phyloP scores from a whole-genome alignment of 257 asterid species.

The Vinca minor region DNA sequence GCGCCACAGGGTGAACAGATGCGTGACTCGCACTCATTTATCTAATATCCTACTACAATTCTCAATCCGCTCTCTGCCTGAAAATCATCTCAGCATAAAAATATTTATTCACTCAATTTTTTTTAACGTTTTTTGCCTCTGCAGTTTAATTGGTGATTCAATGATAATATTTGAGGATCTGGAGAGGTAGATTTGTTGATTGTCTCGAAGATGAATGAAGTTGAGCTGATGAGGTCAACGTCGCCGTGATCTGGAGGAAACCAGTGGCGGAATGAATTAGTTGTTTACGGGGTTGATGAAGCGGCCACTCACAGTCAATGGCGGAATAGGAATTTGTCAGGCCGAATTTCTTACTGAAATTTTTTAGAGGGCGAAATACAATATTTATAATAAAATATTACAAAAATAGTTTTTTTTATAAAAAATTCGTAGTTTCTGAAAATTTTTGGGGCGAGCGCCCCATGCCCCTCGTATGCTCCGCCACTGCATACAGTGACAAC shows the following conservation, averaged over 20 bases:
- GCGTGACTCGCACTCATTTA: conserved; percentile 79
- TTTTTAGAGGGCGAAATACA: no score
- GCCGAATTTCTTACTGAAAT: no score
- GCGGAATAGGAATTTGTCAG: no score
- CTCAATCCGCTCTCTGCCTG: background rate
- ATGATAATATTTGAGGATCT: background rate
- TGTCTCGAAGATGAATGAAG: background rate
- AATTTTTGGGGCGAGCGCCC: no score
- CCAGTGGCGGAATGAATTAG: background rate
- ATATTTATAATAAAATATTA: no score
- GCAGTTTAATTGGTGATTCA: background rate
- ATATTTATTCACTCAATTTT: background rate
- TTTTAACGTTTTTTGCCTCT: background rate
- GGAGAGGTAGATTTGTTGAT: background rate
- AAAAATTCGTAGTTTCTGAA: no score
- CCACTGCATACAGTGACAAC: background rate
- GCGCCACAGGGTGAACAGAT: conserved; percentile 92
- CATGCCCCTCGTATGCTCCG: no score
- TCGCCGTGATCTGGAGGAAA: background rate
- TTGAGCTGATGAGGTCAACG: background rate
- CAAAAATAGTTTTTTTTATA: no score
- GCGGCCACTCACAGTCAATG: background rate
- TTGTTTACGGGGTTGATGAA: background rate
- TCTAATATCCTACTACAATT: background rate
- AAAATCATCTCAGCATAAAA: conserved; percentile 2